Conservation (phyloP, 2,329 filamentous ascomycete genomes). For the Venturia aucupariae region DNA sequence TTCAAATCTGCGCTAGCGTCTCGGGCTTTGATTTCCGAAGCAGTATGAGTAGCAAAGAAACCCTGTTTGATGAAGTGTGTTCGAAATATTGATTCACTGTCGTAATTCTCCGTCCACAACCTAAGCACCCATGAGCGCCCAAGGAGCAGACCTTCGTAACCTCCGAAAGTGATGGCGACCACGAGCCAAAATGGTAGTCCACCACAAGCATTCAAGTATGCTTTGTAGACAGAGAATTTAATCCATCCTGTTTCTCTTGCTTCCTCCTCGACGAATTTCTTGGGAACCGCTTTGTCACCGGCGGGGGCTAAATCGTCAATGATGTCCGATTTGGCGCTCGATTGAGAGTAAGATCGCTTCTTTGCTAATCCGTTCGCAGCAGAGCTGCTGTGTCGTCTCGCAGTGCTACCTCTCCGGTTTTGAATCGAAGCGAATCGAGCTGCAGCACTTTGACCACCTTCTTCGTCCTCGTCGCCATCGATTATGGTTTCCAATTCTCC, state of each 20-base stretch:
- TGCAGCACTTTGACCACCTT: conserved; percentile 37
- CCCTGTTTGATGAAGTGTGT: neutral
- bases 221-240: conserved; percentile 55
- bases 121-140: conserved; percentile 53
- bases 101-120: conserved; percentile 39
- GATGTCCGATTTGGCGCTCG: conserved; percentile 9
- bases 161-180: conserved; percentile 45
- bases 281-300: conserved; percentile 30
- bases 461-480: conserved; percentile 27
- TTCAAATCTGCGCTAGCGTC: neutral
- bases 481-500: conserved; percentile 35
- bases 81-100: conserved; percentile 1
- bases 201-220: conserved; percentile 59
- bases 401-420: neutral
- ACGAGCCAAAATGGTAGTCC: conserved; percentile 51
- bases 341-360: neutral
- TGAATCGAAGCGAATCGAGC: conserved; percentile 26
- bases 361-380: neutral
- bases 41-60: neutral
- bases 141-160: conserved; percentile 46
- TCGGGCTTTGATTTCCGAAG: neutral
- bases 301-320: conserved; percentile 6
- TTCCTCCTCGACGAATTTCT: conserved; percentile 71
- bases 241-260: conserved; percentile 61
- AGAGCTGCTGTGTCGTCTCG: conserved; percentile 9